Conservation (phyloP, 768 basidiomycete species). For the Trametes maxima region DNA sequence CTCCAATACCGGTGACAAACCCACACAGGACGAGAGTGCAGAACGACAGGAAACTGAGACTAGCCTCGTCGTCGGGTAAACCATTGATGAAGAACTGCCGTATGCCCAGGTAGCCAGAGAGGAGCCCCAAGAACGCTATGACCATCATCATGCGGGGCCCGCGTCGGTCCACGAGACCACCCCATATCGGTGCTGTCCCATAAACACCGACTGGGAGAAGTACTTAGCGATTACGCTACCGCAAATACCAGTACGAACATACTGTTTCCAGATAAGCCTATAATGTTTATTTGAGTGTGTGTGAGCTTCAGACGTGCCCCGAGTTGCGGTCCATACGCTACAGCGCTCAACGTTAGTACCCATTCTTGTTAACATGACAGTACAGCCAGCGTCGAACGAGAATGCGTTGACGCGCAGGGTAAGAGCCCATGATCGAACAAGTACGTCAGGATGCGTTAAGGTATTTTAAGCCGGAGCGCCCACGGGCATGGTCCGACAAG, state of each 20-base stretch:
- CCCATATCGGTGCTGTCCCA: slow-evolving; percentile 74
- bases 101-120: slow-evolving; percentile 78
- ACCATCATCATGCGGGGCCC: slow-evolving; percentile 73
- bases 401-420: no score
- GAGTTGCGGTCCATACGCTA: slow-evolving; percentile 87
- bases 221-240: background rate
- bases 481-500: background rate
- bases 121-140: slow-evolving; percentile 57
- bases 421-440: no score
- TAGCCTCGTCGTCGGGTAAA: slow-evolving; percentile 23
- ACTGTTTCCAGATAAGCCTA: slow-evolving; percentile 83
- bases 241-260: slow-evolving; percentile 27
- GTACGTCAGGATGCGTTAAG: no score
- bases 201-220: slow-evolving; percentile 69
- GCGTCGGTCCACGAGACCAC: slow-evolving; percentile 70
- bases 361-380: background rate
- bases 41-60: slow-evolving; percentile 46
- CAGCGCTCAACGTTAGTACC: background rate
- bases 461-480: background rate
- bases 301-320: slow-evolving; percentile 72
- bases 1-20: slow-evolving; percentile 77
- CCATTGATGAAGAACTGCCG: slow-evolving; percentile 64
- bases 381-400: no score
- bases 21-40: slow-evolving; percentile 59
- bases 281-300: slow-evolving; percentile 81